Evolutionary conservation across 2,329 filamentous ascomycete species (phyloP).

Genomic region (Helicocarpus griseus): DNA sequence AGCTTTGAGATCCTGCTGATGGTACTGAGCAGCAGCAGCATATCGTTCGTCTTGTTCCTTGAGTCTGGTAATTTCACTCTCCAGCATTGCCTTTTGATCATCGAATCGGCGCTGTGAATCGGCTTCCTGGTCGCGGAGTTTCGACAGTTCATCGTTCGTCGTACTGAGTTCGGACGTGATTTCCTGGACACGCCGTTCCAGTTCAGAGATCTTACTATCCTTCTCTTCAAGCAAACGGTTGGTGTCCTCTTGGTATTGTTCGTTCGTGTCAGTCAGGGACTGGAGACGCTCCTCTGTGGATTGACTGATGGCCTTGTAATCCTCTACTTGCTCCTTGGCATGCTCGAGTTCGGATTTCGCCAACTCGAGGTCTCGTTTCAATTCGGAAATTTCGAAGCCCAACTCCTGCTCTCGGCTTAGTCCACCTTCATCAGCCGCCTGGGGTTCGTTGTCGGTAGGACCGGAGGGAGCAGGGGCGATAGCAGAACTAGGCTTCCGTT

Average conservation of each 20-base stretch:
- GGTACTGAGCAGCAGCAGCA: constrained; percentile 67
- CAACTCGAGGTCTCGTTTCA: constrained; percentile 79
- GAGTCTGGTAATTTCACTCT: constrained; percentile 68
- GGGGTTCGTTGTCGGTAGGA: constrained; percentile 33
- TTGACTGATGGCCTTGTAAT: constrained; percentile 82
- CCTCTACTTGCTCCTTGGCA: constrained; percentile 69
- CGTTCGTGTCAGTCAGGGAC: constrained; percentile 67
- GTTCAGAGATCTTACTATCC: constrained; percentile 66
- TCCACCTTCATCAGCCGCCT: constrained; percentile 46
- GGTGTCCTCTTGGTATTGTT: constrained; percentile 80
- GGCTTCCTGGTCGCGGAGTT: constrained; percentile 68
- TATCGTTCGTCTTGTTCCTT: constrained; percentile 78
- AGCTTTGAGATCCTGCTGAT: constrained; percentile 83
- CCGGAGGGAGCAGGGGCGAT: constrained; percentile 36
- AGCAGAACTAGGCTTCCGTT: constrained; percentile 64
- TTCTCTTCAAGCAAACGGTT: constrained; percentile 67
- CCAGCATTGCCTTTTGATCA: constrained; percentile 70
- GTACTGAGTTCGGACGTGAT: constrained; percentile 70
- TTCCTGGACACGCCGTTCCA: constrained; percentile 75
- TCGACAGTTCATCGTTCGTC: constrained; percentile 73
- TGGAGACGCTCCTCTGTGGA: constrained; percentile 78
- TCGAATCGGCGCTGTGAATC: constrained; percentile 62
- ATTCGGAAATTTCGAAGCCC: constrained; percentile 69
- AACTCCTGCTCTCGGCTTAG: constrained; percentile 67
- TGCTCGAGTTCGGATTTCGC: constrained; percentile 71